A percentile compares a stretch with the other conserved stretches of the same genome.
Conservation (phyloP, 2,329 filamentous ascomycete genomes). For the Pyrenochaeta sp. region DNA sequence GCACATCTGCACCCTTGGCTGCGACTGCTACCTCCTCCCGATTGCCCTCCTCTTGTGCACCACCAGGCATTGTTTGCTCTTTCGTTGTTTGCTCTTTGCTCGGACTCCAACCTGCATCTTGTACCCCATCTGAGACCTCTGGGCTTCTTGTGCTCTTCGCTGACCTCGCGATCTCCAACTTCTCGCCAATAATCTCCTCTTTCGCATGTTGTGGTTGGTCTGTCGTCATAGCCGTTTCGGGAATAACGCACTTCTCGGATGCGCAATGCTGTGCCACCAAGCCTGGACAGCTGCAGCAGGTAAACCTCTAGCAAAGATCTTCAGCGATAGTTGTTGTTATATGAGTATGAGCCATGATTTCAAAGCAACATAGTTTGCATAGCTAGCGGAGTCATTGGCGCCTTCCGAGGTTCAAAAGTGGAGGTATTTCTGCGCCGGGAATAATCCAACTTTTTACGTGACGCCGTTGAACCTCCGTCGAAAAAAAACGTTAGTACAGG, state of each 20-base stretch:
- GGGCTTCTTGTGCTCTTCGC: constrained; percentile 10
- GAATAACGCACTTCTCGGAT: constrained; percentile 4
- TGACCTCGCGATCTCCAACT: constrained; percentile 2
- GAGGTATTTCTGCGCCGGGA: constrained; percentile 16
- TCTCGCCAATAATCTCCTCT: constrained; percentile 6
- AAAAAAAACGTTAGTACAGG: background rate
- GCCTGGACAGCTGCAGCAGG: too few species aligned
- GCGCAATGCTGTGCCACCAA: too few species aligned
- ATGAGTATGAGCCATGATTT: background rate
- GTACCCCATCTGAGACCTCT: background rate
- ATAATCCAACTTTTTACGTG: constrained; percentile 25
- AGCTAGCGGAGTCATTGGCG: background rate
- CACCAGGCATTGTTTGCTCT: background rate
- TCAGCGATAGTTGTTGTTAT: too few species aligned
- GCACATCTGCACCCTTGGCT: constrained; percentile 46
- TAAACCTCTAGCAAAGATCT: background rate
- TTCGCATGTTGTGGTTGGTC: constrained; percentile 3
- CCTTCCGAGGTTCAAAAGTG: constrained; percentile 5
- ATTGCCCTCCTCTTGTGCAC: background rate
- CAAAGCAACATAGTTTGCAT: background rate
- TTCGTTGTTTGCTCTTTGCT: background rate
- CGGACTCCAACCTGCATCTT: background rate
- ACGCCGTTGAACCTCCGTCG: constrained; percentile 1
- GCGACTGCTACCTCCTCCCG: background rate
- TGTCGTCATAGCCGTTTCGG: constrained; percentile 11